A percentile compares a stretch with the other conserved stretches of the same genome.
Evolutionary conservation across 2,329 filamentous ascomycete species (phyloP).

Genomic region (Aureobasidium vineae): DNA sequence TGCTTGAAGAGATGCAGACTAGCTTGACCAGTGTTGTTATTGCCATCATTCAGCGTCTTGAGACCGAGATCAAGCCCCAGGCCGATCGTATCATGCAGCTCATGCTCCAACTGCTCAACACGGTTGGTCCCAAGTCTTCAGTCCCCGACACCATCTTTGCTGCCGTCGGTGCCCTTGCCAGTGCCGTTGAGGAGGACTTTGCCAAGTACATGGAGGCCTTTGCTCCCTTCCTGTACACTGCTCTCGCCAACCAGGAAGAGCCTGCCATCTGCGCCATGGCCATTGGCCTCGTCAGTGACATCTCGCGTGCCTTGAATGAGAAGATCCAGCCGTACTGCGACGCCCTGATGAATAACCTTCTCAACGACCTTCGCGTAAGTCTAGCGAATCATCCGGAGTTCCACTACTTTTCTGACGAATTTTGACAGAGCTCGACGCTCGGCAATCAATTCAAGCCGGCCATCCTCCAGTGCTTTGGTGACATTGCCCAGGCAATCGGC

Average conservation of each 20-base stretch:
- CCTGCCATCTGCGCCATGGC: conserved; percentile 93
- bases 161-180: conserved; percentile 86
- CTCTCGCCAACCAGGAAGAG: conserved; percentile 93
- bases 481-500: conserved; percentile 92
- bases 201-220: conserved; percentile 98
- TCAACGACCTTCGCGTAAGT: conserved; percentile 72
- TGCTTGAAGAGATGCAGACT: conserved; percentile 95
- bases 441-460: conserved; percentile 97
- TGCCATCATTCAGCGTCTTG: conserved; percentile 85
- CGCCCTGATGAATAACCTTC: conserved; percentile 94
- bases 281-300: conserved; percentile 95
- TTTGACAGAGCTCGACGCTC: conserved; percentile 63
- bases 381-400: conserved; percentile 49
- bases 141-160: conserved; percentile 94
- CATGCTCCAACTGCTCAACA: conserved; percentile 75
- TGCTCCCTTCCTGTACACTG: conserved; percentile 86
- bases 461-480: conserved; percentile 95
- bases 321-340: conserved; percentile 95
- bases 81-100: conserved; percentile 93
- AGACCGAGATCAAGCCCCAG: conserved; percentile 85
- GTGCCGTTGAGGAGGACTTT: conserved; percentile 88
- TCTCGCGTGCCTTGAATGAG: conserved; percentile 85
- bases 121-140: conserved; percentile 78
- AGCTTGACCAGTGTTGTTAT: conserved; percentile 89
- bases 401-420: conserved; percentile 43